Base-by-base conservation (phyloP, 768 basidiomycete genomes). In the Pluteus cervinus region DNA sequence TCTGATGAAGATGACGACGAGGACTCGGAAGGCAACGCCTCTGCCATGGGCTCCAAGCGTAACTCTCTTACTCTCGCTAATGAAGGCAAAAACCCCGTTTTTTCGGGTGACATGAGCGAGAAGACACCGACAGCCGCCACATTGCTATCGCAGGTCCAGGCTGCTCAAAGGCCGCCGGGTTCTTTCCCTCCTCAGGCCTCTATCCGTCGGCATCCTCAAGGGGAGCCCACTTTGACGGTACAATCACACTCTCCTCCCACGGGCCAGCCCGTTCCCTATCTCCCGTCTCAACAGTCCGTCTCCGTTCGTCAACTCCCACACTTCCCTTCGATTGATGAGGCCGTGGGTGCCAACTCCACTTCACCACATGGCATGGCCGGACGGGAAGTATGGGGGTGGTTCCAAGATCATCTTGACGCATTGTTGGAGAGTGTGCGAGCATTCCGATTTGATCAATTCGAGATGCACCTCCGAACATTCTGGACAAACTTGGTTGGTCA, bases 301-400 rank as follows among this genome's bases (percentile, higher is more conserved):
- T 86, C 84, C 28, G 84, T 90, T 42, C 80, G 84, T 41, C 81
- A 82, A 38, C 66, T 88, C 50, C 71, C 81, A 0, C 78, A 82
- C 48, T 92, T 91, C 62, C 89, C 89, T 3, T 79, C 77, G 32
- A 86, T 91, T 45, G 87, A 87, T 43, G 88, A 91, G 61, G 86
- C 86, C 15, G 74, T 89, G 25, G 82, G 81, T 33, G 68, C 75
- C 18, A 80, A 68, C 50, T 82, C 83, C 8, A 75, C 80, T n/a
- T 76, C 86, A 31, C 68, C 85, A 20, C 82, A 90, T 48, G 75
- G 79, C 38, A 71, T 87, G 15, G 81, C 81, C 43, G 89, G 86
- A 20, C 76, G 85, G 47, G 86, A 88, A 57, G 85, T 89, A 5
- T 94, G 91, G 91, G 73, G 69, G 21, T 88, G 86, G 81, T 94